Evolutionary conservation across 352 stramenopile genomes (phyloP).

Genomic region (Globisporangium radiosum): DNA sequence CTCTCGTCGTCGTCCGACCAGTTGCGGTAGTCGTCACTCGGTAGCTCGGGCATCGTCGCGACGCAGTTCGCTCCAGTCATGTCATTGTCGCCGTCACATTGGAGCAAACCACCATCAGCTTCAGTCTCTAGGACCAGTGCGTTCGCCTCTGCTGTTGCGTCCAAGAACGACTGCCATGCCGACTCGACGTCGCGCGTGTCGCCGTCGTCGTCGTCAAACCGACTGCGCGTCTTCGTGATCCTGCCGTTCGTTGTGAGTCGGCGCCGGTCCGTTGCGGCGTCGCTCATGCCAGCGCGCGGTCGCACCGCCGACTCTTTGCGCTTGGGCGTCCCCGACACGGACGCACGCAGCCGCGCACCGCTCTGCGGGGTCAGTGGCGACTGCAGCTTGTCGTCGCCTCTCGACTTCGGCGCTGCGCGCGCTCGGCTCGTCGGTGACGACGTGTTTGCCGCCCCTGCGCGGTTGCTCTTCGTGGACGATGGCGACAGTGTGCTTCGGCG

Average conservation of each 20-base stretch:
- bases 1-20: constrained; percentile 20
- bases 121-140: not conserved
- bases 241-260: constrained; percentile 7
- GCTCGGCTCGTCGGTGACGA: constrained; percentile 2
- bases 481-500: constrained; percentile 7
- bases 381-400: not conserved
- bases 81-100: too few relatives aligned
- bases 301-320: constrained; percentile 11
- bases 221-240: constrained; percentile 4
- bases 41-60: not conserved
- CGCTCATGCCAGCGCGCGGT: not conserved
- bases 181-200: constrained; percentile 54
- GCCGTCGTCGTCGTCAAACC: constrained; percentile 39
- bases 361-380: constrained; percentile 1
- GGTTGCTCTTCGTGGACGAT: constrained; percentile 9
- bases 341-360: constrained; percentile 3
- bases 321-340: constrained; percentile 8
- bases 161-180: constrained; percentile 56
- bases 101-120: too few relatives aligned
- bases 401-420: not conserved
- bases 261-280: constrained; percentile 6
- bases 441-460: constrained; percentile 1
- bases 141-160: constrained; percentile 15
- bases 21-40: constrained; percentile 21
- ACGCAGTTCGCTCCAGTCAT: not conserved